Base-by-base conservation (phyloP, 805 yeast species). In the Candida railenensis region DNA sequence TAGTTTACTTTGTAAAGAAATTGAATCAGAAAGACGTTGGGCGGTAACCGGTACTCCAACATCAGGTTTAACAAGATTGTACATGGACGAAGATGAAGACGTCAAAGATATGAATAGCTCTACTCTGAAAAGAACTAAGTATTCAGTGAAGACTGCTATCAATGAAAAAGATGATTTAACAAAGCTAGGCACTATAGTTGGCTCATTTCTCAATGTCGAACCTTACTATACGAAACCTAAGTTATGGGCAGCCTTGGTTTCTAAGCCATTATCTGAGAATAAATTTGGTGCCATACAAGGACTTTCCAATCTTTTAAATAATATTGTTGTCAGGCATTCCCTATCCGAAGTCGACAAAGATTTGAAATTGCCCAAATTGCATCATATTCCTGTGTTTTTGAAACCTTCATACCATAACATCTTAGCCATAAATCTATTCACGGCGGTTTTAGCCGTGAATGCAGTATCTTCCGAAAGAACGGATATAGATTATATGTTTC, bases 1-100 rank as follows among this genome's bases (percentile, higher is more conserved):
- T 0, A 82, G 79, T 5, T 56, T 62, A 7, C 56, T 80, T 30
- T 81, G 87, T 16, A 69, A 68, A 30, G 63, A 67, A 19, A 56
- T 85, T 40, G 59, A 63, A 41, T 77, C 78, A 7, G 91, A 85
- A 55, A 69, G 89, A 43, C 73, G 78, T 49, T 85, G 91, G 91
- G 82, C 83, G 0, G 87, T 85, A 1, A 81, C 87, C 0, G 90
- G 91, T 25, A 85, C 91, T 0, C 90, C 90, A 3, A 84, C 89
- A 0, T 75, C 86, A 0, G 91, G 91, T 0, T 64, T 85, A 44
- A 82, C 89, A 0, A 74, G 73, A 38, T 57, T 82, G 5, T 78
- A 80, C 51, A 75, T 83, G 70, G 70, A 70, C 43, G 73, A 72
- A 43, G 58, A 56, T 20, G 56, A 57, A 14, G 48, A 47, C 18